Evolutionary conservation across 345 rosid species (phyloP).

Genomic region (Turritis glabra): DNA sequence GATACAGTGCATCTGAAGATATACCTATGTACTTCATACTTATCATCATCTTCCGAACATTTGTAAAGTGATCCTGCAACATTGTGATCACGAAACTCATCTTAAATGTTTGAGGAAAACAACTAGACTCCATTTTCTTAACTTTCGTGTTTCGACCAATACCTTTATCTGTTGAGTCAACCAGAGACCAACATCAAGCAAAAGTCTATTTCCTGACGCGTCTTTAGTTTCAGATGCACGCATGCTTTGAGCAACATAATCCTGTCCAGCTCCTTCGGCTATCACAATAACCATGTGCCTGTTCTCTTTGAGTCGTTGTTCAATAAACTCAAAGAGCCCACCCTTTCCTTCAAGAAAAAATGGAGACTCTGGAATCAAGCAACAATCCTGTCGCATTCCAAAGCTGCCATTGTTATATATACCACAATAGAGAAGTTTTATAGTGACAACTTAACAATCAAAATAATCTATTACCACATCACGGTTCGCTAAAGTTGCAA

Average conservation of each 20-base stretch:
- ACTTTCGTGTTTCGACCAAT: neutral
- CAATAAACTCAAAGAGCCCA: conserved; percentile 86
- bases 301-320: conserved; percentile 74
- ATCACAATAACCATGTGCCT: conserved; percentile 81
- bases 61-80: conserved; percentile 72
- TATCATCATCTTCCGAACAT: conserved; percentile 61
- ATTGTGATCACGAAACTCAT: conserved; percentile 4
- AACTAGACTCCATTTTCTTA: conserved; percentile 1
- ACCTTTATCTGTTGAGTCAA: conserved; percentile 88
- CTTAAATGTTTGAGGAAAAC: conserved; percentile 3
- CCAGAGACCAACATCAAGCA: conserved; percentile 94
- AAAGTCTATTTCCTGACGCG: conserved; percentile 85
- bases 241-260: conserved; percentile 66
- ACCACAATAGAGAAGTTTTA: neutral
- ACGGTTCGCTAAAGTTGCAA: conserved; percentile 90
- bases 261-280: conserved; percentile 99
- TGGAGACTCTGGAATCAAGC: conserved; percentile 97
- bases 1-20: conserved; percentile 4
- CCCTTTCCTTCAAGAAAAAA: conserved; percentile 87
- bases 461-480: conserved; percentile 67
- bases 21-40: conserved; percentile 94
- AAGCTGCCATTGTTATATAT: conserved; percentile 6
- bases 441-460: conserved; percentile 4
- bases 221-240: conserved; percentile 56
- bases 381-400: conserved; percentile 76